Conservation (phyloP, 163 green algal genomes). For the Chlamydomonas reinhardtii region DNA sequence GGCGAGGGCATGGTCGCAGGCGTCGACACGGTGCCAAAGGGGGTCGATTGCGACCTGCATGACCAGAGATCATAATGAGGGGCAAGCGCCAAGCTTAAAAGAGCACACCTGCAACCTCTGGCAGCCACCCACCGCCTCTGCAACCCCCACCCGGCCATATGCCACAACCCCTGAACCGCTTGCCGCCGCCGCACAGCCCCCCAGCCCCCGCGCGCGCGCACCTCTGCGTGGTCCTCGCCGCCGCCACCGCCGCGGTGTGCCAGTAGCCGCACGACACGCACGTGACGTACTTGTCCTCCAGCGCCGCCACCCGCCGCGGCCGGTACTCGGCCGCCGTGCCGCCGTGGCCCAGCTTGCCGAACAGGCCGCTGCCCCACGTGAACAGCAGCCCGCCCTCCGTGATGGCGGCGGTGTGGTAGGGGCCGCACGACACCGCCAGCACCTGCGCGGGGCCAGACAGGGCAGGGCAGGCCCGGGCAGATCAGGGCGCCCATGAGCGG, state of each 20-base stretch:
- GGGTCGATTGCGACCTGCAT: not conserved
- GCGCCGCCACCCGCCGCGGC: slow-evolving; percentile 59
- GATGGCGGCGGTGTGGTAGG: slow-evolving; percentile 85
- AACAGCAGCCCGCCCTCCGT: slow-evolving; percentile 77
- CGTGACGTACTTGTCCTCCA: slow-evolving; percentile 62
- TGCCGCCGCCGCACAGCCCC: too few relatives aligned
- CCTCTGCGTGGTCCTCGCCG: not conserved
- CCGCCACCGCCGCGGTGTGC: slow-evolving; percentile 85
- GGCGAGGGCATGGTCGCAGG: not conserved
- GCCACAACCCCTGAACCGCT: too few relatives aligned
- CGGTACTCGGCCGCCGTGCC: slow-evolving; percentile 43
- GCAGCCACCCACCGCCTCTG: too few relatives aligned
- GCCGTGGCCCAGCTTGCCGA: slow-evolving; percentile 86
- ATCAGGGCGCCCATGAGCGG: too few relatives aligned
- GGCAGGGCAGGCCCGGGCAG: too few relatives aligned
- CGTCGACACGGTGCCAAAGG: not conserved
- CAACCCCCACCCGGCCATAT: too few relatives aligned
- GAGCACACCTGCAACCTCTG: too few relatives aligned
- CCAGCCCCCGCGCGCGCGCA: too few relatives aligned
- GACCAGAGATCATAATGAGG: too few relatives aligned
- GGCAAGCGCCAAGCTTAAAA: too few relatives aligned
- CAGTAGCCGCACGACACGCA: slow-evolving; percentile 82
- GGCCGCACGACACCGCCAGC: slow-evolving; percentile 80
- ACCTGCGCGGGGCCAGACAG: slow-evolving; percentile 1
- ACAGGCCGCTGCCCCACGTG: slow-evolving; percentile 89